Percentiles rank a stretch among this genome's conserved stretches.
Conservation (phyloP, 257 asterid species). For the Haberlea rhodopensis region DNA sequence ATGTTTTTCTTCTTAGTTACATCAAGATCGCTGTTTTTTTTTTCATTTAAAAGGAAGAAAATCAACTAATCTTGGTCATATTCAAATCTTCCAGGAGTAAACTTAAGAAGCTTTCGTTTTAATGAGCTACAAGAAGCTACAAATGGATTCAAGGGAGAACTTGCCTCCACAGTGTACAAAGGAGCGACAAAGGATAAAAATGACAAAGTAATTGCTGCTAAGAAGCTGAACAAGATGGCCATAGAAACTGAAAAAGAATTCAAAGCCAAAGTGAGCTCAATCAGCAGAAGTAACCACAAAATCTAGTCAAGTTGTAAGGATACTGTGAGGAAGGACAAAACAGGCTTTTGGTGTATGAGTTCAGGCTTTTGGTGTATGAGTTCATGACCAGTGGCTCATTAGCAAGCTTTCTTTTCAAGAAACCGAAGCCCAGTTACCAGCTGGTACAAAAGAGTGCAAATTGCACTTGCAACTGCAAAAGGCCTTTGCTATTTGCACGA, state of each 20-base stretch:
- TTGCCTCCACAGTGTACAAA: conserved; percentile 11
- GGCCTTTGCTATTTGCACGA: conserved; percentile 52
- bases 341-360: conserved; percentile 23
- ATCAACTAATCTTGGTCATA: too few relatives aligned
- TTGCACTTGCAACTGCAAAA: conserved; percentile 44
- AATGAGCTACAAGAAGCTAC: conserved; percentile 23
- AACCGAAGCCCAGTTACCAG: conserved; percentile 22
- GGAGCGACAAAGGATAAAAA: conserved; percentile 25
- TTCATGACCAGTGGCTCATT: conserved; percentile 23
- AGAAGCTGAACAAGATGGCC: conserved; percentile 28
- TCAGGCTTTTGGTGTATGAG: too few relatives aligned
- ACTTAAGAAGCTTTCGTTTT: too few relatives aligned
- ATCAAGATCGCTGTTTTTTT: too few relatives aligned
- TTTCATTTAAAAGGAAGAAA: too few relatives aligned
- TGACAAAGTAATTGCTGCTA: conserved; percentile 23
- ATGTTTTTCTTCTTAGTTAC: too few relatives aligned
- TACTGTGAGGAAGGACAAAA: conserved; percentile 26
- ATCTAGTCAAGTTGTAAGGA: conserved; percentile 33
- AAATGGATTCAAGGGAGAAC: conserved; percentile 27
- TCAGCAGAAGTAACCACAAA: conserved; percentile 36
- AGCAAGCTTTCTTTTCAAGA: conserved; percentile 23
- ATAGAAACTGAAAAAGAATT: conserved; percentile 35
- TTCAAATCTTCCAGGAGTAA: too few relatives aligned
- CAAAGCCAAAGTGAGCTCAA: conserved; percentile 11
- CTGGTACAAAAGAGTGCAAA: conserved; percentile 29